Evolutionary conservation across 352 stramenopile genomes (phyloP).

Genomic region (Pythium biforme): DNA sequence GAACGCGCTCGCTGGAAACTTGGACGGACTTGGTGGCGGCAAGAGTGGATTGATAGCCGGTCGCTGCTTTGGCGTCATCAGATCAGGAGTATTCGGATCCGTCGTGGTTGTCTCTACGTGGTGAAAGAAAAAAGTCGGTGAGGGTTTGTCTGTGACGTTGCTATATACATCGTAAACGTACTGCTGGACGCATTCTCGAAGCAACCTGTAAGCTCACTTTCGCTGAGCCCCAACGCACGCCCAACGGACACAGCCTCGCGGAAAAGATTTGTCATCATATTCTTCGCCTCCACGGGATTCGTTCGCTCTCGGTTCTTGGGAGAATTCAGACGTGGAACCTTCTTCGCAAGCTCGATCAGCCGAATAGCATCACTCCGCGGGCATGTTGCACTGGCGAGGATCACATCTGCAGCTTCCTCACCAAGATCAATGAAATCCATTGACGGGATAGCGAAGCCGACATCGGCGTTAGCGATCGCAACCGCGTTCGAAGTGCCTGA

Average conservation of each 20-base stretch:
- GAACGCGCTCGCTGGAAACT: slow-evolving; percentile 38
- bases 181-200: slow-evolving; percentile 31
- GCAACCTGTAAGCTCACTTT: slow-evolving; percentile 31
- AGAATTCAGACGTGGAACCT: slow-evolving; percentile 17
- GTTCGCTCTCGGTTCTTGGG: slow-evolving; percentile 2
- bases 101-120: background rate
- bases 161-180: too few species aligned
- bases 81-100: background rate
- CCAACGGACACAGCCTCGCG: slow-evolving; percentile 35
- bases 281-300: slow-evolving; percentile 17
- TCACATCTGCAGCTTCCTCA: slow-evolving; percentile 44
- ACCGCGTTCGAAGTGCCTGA: slow-evolving; percentile 46
- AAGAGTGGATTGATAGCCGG: slow-evolving; percentile 13
- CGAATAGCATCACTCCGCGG: slow-evolving; percentile 50
- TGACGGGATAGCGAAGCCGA: slow-evolving; percentile 46
- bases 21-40: slow-evolving; percentile 34
- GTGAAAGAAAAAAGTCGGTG: too few species aligned
- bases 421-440: slow-evolving; percentile 48
- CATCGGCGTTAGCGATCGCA: slow-evolving; percentile 42
- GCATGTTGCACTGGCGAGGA: slow-evolving; percentile 39
- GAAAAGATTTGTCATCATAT: slow-evolving; percentile 32
- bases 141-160: too few species aligned
- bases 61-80: slow-evolving; percentile 1
- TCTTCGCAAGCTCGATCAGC: slow-evolving; percentile 48
- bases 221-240: slow-evolving; percentile 32